Evolutionary conservation across 2,329 filamentous ascomycete genomes (phyloP), one percentile per base, ranked within the genome.

Genomic region (Whalleya microplaca): DNA sequence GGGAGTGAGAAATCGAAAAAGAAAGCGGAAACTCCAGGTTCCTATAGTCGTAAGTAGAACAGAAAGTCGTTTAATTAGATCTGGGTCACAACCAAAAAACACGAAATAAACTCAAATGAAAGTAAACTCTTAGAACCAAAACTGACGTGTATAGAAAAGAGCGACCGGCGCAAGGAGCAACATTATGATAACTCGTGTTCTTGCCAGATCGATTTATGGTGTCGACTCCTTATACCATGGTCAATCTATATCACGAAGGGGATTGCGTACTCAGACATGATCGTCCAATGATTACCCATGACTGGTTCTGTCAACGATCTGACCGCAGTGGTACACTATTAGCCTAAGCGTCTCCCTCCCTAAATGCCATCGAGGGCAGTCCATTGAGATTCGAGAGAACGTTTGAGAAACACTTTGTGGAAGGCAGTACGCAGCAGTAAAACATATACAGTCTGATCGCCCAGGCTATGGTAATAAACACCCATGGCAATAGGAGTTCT

Each of bases 391-490:
- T 16, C 4, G 20, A n/a, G 43, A 45, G 23, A 3, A 45, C 23
- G 21, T 6, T 45, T 23, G 21, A 12, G 20, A 45, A 21, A 21
- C 43, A 27, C 42, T 42, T 45, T 14, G 42, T 9, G 44, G 37
- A 46, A 41, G 32, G 21, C 37, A 41, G 20, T 19, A 46, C 14
- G 43, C 27, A 45, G 46, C 49, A 41, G 27, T 21, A 53, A 46
- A 32, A 53, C 50, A 16, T 21, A 41, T 42, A n/a, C 7, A 53
- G 50, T 41, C 32, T 53, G 32, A 53, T 46, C 50, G 37, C 40
- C 44, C 3, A 43, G 23, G 9, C 23, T 27, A 27, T 18, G n/a
- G 21, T 21, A 21, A 18, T 41, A 10, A 9, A 27, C 20, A 45
- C 8, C 20, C 12, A 45, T 45, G 43, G 23, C 23, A 45, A 45